phyloP scores from a whole-genome alignment of 2,329 filamentous ascomycete species.

The Sporothrix brasiliensis region DNA sequence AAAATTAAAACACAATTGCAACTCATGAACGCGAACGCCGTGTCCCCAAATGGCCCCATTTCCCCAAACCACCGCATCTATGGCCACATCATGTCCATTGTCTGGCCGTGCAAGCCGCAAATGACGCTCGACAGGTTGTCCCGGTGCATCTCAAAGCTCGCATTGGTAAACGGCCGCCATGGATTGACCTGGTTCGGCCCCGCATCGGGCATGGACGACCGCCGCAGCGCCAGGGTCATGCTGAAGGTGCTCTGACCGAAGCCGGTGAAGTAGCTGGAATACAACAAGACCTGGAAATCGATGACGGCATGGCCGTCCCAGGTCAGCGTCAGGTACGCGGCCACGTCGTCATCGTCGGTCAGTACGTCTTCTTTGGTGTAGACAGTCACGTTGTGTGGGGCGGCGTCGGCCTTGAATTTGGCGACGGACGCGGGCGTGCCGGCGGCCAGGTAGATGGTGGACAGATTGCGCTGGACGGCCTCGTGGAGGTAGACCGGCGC shows the following conservation, averaged over 20 bases:
- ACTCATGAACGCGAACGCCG: no score
- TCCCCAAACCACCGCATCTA: not conserved
- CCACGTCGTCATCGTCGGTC: constrained; percentile 38
- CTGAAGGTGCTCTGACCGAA: constrained; percentile 31
- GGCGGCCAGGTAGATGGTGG: constrained; percentile 1
- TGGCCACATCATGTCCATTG: not conserved
- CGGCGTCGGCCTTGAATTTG: not conserved
- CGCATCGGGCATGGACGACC: constrained; percentile 28
- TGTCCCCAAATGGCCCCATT: no score
- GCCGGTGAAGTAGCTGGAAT: constrained; percentile 28
- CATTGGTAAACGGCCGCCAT: not conserved
- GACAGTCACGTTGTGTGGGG: not conserved
- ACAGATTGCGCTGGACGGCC: constrained; percentile 37
- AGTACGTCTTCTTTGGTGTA: constrained; percentile 43
- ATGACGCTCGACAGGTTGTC: not conserved
- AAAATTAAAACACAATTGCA: no score
- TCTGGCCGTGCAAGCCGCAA: not conserved
- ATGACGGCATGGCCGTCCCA: constrained; percentile 38
- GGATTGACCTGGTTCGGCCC: constrained; percentile 1
- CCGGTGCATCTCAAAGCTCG: not conserved
- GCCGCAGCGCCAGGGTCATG: constrained; percentile 28
- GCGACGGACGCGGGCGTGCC: not conserved
- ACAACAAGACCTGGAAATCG: constrained; percentile 30
- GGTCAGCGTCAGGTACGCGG: constrained; percentile 40
- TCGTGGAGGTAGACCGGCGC: constrained; percentile 45